phyloP scores from a whole-genome alignment of 2,329 filamentous ascomycete genomes.

The Claviceps digitariae region DNA sequence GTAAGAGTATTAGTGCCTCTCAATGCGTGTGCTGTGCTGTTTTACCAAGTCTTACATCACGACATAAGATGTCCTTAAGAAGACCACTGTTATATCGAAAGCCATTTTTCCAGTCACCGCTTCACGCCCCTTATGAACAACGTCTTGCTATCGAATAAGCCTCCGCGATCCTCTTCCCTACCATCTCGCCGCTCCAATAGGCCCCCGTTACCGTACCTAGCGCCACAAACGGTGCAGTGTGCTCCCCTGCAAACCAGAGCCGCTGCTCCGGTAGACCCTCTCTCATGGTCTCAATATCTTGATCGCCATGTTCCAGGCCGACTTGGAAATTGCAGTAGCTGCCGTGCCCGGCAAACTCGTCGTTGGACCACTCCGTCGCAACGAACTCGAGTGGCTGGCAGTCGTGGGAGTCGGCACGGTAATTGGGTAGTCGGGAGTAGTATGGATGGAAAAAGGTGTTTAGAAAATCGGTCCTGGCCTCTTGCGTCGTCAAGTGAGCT shows the following conservation, averaged over 20 bases:
- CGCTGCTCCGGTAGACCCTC: slow-evolving; percentile 51
- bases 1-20: not conserved
- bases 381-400: slow-evolving; percentile 52
- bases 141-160: slow-evolving; percentile 29
- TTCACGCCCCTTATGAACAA: not conserved
- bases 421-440: slow-evolving; percentile 61
- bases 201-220: slow-evolving; percentile 82
- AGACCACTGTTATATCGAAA: not conserved
- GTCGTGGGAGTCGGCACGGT: slow-evolving; percentile 32
- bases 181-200: slow-evolving; percentile 79
- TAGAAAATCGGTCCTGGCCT: slow-evolving; percentile 40
- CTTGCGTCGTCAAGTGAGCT: slow-evolving; percentile 25
- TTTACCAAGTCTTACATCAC: no score
- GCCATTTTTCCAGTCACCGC: not conserved
- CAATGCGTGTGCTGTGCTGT: not conserved
- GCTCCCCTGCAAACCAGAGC: slow-evolving; percentile 80
- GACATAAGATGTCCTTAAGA: no score
- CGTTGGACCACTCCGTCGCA: slow-evolving; percentile 65
- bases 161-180: slow-evolving; percentile 50
- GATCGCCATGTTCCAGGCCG: slow-evolving; percentile 55
- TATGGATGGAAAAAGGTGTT: slow-evolving; percentile 63
- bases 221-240: slow-evolving; percentile 80
- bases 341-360: slow-evolving; percentile 68
- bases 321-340: slow-evolving; percentile 79
- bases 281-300: slow-evolving; percentile 54